Base-by-base conservation (phyloP, 1,284 basidiomycete species). In the Hymenochaete sp. region DNA sequence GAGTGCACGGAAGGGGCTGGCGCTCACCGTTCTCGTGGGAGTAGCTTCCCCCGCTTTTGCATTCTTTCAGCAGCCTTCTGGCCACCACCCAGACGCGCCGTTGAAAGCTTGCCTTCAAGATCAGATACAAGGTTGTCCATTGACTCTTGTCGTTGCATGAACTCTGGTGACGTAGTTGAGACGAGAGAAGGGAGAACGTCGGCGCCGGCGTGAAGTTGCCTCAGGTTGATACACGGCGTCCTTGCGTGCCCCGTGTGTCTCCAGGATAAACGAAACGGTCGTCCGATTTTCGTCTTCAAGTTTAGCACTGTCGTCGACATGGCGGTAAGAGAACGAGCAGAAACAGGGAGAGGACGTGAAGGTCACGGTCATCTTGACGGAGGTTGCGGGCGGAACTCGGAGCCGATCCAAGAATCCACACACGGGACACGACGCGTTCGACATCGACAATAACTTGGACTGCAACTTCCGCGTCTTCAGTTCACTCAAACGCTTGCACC, bases 11-110 rank as follows among this genome's bases (percentile, higher is more conserved):
- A 22, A 31, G 42, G 37, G 48, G 32, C 24, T n/a, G 35, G 25
- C 29, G 58, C 64, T 45, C 45, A 91, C 89, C 90, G 72, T 67
- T 93, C 89, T 56, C 92, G 72, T 25, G 87, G 87, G n/a, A 91
- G 65, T 59, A 82, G 78, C 71, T 95, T 95, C 6, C 87, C 87
- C 55, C 79, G 81, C 48, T 72, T 79, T 55, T 74, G 69, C 76
- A 91, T 86, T 46, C 82, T 75, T 57, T 87, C 81, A 40, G 79
- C 73, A 29, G 87, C 85, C 60, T 82, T 87, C 35, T 67, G 45
- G 29, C 79, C 74, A 50, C 82, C 77, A 21, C 84, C 85, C 39
- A 70, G 64, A 52, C 81, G 70, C 43, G 74, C 76, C 9, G 62
- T 59, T 0, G 74, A 70, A 42, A 77, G 63, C 59, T 76, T 84